Conservation (phyloP, 352 stramenopile species). For the Elongisporangium undulatum region DNA sequence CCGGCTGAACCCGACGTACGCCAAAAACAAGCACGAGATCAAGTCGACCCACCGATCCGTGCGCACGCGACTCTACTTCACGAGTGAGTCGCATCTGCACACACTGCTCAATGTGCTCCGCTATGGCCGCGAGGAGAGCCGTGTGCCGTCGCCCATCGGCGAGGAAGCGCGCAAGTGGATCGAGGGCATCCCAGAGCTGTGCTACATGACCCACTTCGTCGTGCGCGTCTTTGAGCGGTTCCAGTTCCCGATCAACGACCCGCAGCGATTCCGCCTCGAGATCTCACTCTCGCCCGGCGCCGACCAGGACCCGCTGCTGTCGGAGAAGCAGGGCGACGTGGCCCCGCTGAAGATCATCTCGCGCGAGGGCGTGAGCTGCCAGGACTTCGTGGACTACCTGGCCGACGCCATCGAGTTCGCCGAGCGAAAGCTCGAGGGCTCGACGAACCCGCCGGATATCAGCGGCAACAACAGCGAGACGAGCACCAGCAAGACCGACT, state of each 20-base stretch:
- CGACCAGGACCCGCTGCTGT: conserved; percentile 68
- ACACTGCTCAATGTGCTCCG: conserved; percentile 98
- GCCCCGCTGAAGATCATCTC: conserved; percentile 83
- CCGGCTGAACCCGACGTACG: conserved; percentile 78
- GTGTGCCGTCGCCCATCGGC: conserved; percentile 46
- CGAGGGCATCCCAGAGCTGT: conserved; percentile 94
- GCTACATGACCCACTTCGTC: conserved; percentile 99
- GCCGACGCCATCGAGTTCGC: conserved; percentile 68
- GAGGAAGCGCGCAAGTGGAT: conserved; percentile 83
- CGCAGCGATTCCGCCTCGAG: conserved; percentile 79
- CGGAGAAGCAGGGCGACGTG: conserved; percentile 59
- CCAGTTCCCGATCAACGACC: conserved; percentile 55
- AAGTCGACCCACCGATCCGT: conserved; percentile 95
- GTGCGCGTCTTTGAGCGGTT: conserved; percentile 97
- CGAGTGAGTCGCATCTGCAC: conserved; percentile 98
- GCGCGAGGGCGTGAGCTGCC: conserved; percentile 71
- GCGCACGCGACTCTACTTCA: conserved; percentile 99
- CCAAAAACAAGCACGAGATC: conserved; percentile 72
- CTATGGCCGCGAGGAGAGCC: conserved; percentile 65
- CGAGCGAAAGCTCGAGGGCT: conserved; percentile 44
- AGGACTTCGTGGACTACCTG: conserved; percentile 85
- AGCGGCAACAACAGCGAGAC: conserved; percentile 19
- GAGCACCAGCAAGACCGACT: conserved; percentile 10
- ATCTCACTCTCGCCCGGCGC: conserved; percentile 82
- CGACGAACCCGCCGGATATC: conserved; percentile 20